Conservation (phyloP, 768 basidiomycete genomes). For the Dioszegia hungarica region DNA sequence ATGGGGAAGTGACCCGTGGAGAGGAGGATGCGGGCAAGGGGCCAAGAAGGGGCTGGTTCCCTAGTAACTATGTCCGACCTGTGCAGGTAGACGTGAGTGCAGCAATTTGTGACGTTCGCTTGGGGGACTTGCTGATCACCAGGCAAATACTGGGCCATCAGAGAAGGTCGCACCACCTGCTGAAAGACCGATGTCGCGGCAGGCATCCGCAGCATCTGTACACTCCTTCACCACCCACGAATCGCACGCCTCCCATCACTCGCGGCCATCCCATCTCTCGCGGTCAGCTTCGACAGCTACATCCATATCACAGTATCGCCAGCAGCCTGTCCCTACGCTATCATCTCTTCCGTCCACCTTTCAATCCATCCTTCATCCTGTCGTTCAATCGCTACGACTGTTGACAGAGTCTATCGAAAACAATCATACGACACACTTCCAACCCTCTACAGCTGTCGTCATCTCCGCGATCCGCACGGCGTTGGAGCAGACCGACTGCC, state of each 20-base stretch:
- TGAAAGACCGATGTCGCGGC: not conserved
- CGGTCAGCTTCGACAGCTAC: slow-evolving; percentile 36
- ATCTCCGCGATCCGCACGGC: slow-evolving; percentile 89
- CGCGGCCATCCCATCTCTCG: slow-evolving; percentile 10
- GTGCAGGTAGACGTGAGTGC: slow-evolving; percentile 7
- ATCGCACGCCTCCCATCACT: no score
- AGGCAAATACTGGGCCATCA: no score
- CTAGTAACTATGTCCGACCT: slow-evolving; percentile 72
- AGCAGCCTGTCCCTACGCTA: slow-evolving; percentile 49
- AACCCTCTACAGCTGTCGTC: slow-evolving; percentile 88
- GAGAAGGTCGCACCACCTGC: no score
- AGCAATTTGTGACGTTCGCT: slow-evolving; percentile 9
- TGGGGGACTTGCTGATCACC: no score
- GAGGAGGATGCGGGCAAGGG: slow-evolving; percentile 18
- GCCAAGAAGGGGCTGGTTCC: slow-evolving; percentile 84
- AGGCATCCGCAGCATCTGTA: not conserved
- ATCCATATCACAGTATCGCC: slow-evolving; percentile 39
- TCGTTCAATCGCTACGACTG: slow-evolving; percentile 77
- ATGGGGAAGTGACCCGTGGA: slow-evolving; percentile 77
- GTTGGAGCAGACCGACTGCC: slow-evolving; percentile 73
- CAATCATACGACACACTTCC: slow-evolving; percentile 76
- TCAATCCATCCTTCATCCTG: slow-evolving; percentile 72
- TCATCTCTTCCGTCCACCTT: slow-evolving; percentile 57
- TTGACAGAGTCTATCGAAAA: slow-evolving; percentile 76
- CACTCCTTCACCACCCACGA: not conserved